Percentiles rank a stretch among this genome's conserved stretches.
Evolutionary conservation across 306 rosid genomes (phyloP).

Genomic region (Acacia crassicarpa): DNA sequence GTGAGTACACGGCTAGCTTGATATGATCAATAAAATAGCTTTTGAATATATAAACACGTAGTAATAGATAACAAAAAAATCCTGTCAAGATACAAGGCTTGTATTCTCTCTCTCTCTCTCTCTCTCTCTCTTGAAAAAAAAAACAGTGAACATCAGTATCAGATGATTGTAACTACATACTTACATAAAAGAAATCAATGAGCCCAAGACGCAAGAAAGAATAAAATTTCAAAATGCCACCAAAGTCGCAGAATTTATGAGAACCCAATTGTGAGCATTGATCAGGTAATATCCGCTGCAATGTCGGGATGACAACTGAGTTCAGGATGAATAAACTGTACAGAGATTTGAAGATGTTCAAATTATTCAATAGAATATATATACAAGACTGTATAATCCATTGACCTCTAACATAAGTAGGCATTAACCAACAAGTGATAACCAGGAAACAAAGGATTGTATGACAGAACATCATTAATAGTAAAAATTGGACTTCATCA

Average conservation of each 20-base stretch:
- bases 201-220: conserved; percentile 68
- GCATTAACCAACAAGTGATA: conserved; percentile 7
- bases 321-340: conserved; percentile 77
- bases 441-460: not conserved
- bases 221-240: conserved; percentile 55
- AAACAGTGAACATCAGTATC: not conserved
- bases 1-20: not conserved
- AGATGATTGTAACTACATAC: conserved; percentile 32
- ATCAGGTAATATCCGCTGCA: conserved; percentile 82
- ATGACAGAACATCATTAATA: not conserved
- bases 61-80: not conserved
- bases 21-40: not conserved
- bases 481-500: not conserved
- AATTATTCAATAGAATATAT: not conserved
- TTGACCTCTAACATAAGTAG: not conserved
- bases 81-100: not conserved
- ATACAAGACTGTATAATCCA: conserved; percentile 13
- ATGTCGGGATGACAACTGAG: conserved; percentile 65
- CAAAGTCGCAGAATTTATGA: conserved; percentile 47
- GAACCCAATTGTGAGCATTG: conserved; percentile 50
- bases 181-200: conserved; percentile 79
- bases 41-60: not conserved
- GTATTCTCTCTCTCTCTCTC: not conserved
- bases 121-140: too few species aligned
- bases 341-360: conserved; percentile 28